Evolutionary conservation across 2,329 filamentous ascomycete genomes (phyloP).

Genomic region (Rutstroemia sp.): DNA sequence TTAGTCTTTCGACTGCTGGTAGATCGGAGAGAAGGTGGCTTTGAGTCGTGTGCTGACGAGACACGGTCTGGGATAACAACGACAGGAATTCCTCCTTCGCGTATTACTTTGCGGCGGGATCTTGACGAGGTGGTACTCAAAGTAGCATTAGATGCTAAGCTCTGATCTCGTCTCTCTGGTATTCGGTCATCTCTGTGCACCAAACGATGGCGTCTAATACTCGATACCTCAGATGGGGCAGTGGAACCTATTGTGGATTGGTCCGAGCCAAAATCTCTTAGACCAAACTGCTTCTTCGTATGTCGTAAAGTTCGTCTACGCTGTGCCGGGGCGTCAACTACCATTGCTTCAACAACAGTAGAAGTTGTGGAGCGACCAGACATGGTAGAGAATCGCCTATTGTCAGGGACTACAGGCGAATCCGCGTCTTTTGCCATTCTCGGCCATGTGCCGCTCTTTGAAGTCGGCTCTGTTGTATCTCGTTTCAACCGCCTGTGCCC

Average conservation of each 20-base stretch:
- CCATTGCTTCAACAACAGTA: constrained; percentile 50
- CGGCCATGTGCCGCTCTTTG: constrained; percentile 10
- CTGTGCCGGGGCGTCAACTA: constrained; percentile 44
- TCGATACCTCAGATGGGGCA: constrained; percentile 33
- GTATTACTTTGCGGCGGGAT: constrained; percentile 52
- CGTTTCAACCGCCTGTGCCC: constrained; percentile 20
- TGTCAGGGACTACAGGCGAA: constrained; percentile 30
- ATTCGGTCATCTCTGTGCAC: constrained; percentile 20
- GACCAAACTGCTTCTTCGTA: constrained; percentile 45
- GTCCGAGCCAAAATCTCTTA: constrained; percentile 39
- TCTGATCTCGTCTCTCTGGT: constrained; percentile 28
- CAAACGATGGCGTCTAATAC: constrained; percentile 20
- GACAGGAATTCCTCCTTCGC: constrained; percentile 53
- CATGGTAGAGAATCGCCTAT: constrained; percentile 44
- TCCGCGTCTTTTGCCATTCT: constrained; percentile 14
- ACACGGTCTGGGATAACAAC: constrained; percentile 52
- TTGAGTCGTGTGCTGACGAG: constrained; percentile 41
- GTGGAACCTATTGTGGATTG: constrained; percentile 33
- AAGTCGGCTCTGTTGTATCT: constrained; percentile 7
- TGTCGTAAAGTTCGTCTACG: constrained; percentile 51
- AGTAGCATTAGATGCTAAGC: constrained; percentile 42
- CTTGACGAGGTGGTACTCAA: constrained; percentile 42
- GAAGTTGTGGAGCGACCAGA: constrained; percentile 49
- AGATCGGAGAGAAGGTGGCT: constrained; percentile 51
- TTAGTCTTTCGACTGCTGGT: constrained; percentile 51